These are phyloP conservation scores for Mucor racemosus DNA, from an alignment of 371 early-diverging fungal species.

Conservation along the genomic window DNA sequence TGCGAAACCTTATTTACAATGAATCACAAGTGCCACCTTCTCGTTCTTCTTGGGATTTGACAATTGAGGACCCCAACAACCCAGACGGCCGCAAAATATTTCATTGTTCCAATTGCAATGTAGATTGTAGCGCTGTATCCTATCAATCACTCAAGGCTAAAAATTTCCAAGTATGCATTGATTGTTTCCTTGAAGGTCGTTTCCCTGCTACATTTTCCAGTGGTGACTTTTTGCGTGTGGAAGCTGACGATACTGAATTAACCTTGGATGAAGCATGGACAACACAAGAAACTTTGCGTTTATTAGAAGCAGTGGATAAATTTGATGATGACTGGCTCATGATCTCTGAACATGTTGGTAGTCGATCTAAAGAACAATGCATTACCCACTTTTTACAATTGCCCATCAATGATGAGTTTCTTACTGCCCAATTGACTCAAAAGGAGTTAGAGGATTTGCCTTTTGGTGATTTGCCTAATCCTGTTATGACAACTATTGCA, in stretches of 20 bases:
- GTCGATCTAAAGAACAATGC: slow-evolving; percentile 93
- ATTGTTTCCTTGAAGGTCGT: slow-evolving; percentile 51
- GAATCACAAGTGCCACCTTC: slow-evolving; percentile 9
- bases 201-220: slow-evolving; percentile 43
- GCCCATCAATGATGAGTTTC: slow-evolving; percentile 78
- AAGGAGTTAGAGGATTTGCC: slow-evolving; percentile 44
- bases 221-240: slow-evolving; percentile 51
- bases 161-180: slow-evolving; percentile 37
- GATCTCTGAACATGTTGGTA: slow-evolving; percentile 95
- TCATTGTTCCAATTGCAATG: slow-evolving; percentile 36
- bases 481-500: slow-evolving; percentile 52
- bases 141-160: slow-evolving; percentile 47
- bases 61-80: slow-evolving; percentile 33
- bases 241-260: slow-evolving; percentile 20
- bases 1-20: slow-evolving; percentile 39
- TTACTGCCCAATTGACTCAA: slow-evolving; percentile 31
- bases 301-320: slow-evolving; percentile 96
- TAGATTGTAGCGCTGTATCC: slow-evolving; percentile 43
- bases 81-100: slow-evolving; percentile 38
- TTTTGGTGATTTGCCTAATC: slow-evolving; percentile 44
- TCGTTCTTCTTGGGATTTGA: slow-evolving; percentile 32
- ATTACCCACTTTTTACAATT: slow-evolving; percentile 93
- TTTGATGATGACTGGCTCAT: slow-evolving; percentile 97
- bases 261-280: slow-evolving; percentile 76
- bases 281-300: slow-evolving; percentile 88